Evolutionary conservation across 1,284 basidiomycete species (phyloP).

Genomic region (Phellinidium pouzarii): DNA sequence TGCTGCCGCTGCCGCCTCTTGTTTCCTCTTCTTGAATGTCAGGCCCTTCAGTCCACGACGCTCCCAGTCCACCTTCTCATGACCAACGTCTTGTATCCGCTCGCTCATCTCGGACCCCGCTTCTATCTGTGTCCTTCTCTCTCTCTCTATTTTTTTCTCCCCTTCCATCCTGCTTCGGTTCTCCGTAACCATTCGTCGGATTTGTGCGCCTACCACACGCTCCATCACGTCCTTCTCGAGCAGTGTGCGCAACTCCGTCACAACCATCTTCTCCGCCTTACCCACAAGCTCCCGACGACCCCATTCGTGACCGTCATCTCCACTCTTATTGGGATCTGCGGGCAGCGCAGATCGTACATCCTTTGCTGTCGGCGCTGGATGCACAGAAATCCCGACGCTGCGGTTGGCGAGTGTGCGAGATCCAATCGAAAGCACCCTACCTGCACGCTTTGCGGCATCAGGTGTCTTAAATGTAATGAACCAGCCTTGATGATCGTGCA

Average conservation of each 20-base stretch:
- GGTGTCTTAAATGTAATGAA: constrained; percentile 62
- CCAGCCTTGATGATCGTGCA: constrained; percentile 60
- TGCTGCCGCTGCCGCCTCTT: constrained; percentile 21
- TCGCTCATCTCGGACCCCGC: constrained; percentile 23
- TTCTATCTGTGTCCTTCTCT: constrained; percentile 19
- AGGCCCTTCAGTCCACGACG: constrained; percentile 51
- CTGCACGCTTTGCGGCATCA: constrained; percentile 56
- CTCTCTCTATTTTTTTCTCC: constrained; percentile 15
- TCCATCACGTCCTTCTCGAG: constrained; percentile 69
- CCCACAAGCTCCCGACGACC: constrained; percentile 53
- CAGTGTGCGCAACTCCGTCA: constrained; percentile 52
- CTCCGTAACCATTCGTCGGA: constrained; percentile 48
- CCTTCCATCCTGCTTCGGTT: constrained; percentile 35
- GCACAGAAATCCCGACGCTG: constrained; percentile 50
- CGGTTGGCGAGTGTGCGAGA: constrained; percentile 50
- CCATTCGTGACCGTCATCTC: constrained; percentile 29
- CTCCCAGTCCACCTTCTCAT: constrained; percentile 26
- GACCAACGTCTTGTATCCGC: constrained; percentile 23
- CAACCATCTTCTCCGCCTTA: constrained; percentile 53
- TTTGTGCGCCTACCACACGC: constrained; percentile 50
- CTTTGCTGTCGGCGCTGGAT: constrained; percentile 35
- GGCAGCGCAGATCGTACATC: neutral
- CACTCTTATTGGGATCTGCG: neutral
- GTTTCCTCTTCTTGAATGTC: constrained; percentile 58
- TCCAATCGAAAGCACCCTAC: constrained; percentile 46